A percentile compares a stretch with the other conserved stretches of the same genome.
Evolutionary conservation across 78 protist genomes (phyloP).

Genomic region (Salpingoeca rosetta): DNA sequence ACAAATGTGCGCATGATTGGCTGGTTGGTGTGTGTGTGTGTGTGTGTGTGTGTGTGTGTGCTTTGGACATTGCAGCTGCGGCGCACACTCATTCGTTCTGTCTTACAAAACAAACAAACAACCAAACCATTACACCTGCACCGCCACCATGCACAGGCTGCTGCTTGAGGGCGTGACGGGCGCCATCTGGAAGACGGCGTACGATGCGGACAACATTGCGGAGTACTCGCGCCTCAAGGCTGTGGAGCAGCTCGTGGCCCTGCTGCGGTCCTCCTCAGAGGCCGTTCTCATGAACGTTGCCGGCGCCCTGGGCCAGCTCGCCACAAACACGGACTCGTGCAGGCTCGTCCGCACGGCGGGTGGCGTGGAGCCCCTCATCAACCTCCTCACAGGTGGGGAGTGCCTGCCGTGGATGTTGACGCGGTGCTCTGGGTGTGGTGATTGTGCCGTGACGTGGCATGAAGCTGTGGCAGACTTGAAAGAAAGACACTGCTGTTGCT

Average conservation of each 20-base stretch:
- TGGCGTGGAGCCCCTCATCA: not conserved
- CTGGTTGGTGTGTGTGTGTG: not conserved
- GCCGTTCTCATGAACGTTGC: not conserved
- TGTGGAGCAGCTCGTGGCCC: not conserved
- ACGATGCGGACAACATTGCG: not conserved
- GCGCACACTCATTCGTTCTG: not conserved
- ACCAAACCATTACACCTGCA: not conserved
- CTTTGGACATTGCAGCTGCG: too few species aligned
- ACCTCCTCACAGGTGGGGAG: too few species aligned
- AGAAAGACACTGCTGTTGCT: too few species aligned
- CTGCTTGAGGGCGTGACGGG: not conserved
- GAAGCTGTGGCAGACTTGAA: too few species aligned
- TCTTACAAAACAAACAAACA: not conserved
- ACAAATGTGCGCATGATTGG: not conserved
- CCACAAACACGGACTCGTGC: not conserved
- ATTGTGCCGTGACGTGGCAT: too few species aligned
- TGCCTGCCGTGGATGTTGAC: too few species aligned
- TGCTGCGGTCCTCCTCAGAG: not conserved
- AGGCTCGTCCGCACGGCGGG: not conserved
- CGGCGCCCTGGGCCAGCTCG: conserved; percentile 8
- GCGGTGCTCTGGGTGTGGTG: too few species aligned
- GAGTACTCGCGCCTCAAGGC: not conserved
- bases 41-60: not conserved
- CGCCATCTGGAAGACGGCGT: not conserved
- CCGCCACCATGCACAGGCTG: not conserved